phyloP scores from a whole-genome alignment of 108 stramenopile genomes.

The Discostella pseudostelligera region DNA sequence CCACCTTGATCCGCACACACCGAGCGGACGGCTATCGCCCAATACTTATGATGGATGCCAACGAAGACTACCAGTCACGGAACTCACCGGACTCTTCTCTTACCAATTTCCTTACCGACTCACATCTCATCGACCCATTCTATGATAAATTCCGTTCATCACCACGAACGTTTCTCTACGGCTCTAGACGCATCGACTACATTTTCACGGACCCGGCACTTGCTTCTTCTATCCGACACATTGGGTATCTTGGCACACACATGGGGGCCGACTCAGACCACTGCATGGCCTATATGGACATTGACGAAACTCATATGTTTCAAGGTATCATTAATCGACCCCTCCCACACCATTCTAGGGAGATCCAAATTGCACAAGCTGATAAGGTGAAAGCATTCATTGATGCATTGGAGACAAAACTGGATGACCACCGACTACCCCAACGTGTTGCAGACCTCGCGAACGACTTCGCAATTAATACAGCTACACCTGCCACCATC shows the following conservation, averaged over 20 bases:
- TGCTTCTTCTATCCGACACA: not conserved
- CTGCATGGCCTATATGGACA: not conserved
- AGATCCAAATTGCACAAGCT: not conserved
- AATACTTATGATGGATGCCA: not conserved
- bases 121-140: not conserved
- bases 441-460: not conserved
- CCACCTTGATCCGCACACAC: not conserved
- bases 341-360: not conserved
- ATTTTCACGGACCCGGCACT: not conserved
- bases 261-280: not conserved
- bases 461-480: not conserved
- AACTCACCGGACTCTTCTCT: not conserved
- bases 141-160: not conserved
- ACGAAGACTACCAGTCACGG: not conserved
- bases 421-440: not conserved
- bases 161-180: not conserved
- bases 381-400: not conserved
- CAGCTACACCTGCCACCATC: not conserved
- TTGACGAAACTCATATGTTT: not conserved
- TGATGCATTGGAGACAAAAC: not conserved
- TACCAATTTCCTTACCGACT: not conserved
- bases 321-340: not conserved
- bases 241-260: constrained; percentile 10
- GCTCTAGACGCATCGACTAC: not conserved
- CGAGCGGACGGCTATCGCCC: not conserved